Base-by-base conservation (phyloP, 2,329 filamentous ascomycete genomes). In the Colletotrichum sp. region DNA sequence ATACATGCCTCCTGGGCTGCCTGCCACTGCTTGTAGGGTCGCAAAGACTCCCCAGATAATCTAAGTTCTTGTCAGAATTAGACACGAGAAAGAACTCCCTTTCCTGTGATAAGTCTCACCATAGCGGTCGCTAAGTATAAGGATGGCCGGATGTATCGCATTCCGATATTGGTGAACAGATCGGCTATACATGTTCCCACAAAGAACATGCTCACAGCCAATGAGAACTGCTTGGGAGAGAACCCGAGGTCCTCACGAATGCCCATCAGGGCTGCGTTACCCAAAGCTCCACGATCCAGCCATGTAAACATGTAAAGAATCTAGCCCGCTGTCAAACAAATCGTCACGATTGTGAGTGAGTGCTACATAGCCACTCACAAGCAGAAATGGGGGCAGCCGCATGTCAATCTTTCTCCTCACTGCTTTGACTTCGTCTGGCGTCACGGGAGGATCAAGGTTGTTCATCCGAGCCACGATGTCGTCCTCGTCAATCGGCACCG, bases 191-290 rank as follows among this genome's bases (percentile, higher is more conserved):
- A 43, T 12, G 73, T 74, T 13, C 73, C 73, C 6, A 74, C 73
- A 21, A 79, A 80, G 69, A 80, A 80, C 55, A 80, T 77, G 71
- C 77, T 80, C 8, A 80, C 71, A 2, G 78, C 76, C 28, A 79
- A 74, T 2, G 78, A 77, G 16, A 79, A 80, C 48, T 79, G 71
- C 10, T 66, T 64, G 71, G 76, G 67, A 9, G 76, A 76, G 21
- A 80, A 75, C 7, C 73, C 71, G 8, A 80, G 65, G 21, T 80
- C 78, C 12, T 72, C 59, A 7, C 75, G 61, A 43, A 80, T 76
- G 16, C 77, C 77, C 61, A 78, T 79, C 30, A 80, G 65, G 13
- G 78, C 78, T 24, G 79, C 79, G 63, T 80, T 80, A 0, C 73
- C 79, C 21, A 71, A 26, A 7, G 74, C 68, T 2, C 71, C 64